These are phyloP conservation scores for Exophiala sp. DNA, from an alignment of 2,329 filamentous ascomycete genomes.

Conservation along the genomic window DNA sequence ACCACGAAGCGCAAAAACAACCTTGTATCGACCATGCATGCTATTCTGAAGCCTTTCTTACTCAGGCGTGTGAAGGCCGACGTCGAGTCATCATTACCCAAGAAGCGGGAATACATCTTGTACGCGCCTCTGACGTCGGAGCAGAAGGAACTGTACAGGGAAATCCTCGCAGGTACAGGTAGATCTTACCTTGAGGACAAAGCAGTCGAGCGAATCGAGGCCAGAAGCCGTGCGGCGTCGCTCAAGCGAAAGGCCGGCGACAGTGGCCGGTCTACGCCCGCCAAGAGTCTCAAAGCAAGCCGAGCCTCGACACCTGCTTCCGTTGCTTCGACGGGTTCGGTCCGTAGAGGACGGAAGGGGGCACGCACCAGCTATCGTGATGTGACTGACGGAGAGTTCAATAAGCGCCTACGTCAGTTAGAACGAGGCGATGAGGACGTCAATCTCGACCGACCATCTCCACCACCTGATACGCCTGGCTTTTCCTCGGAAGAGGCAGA, in stretches of 20 bases:
- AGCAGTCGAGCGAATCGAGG: slow-evolving; percentile 48
- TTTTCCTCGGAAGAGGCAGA: slow-evolving; percentile 29
- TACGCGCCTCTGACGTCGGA: slow-evolving; percentile 89
- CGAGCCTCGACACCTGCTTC: slow-evolving; percentile 68
- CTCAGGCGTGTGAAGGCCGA: slow-evolving; percentile 87
- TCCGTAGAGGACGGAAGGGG: slow-evolving; percentile 46
- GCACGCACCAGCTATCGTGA: slow-evolving; percentile 60
- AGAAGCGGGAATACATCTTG: slow-evolving; percentile 93
- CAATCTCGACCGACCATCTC: slow-evolving; percentile 15
- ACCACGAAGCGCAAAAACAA: slow-evolving; percentile 74
- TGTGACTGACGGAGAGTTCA: slow-evolving; percentile 80
- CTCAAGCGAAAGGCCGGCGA: slow-evolving; percentile 57
- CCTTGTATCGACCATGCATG: slow-evolving; percentile 81
- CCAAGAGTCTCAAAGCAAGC: slow-evolving; percentile 73
- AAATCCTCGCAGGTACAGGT: slow-evolving; percentile 75
- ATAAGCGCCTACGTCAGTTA: slow-evolving; percentile 58
- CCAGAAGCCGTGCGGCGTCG: slow-evolving; percentile 42
- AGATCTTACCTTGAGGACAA: slow-evolving; percentile 49
- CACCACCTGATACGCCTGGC: slow-evolving; percentile 22
- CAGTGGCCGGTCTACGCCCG: slow-evolving; percentile 46
- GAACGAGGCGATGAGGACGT: slow-evolving; percentile 54
- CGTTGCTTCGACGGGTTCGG: slow-evolving; percentile 47
- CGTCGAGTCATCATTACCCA: slow-evolving; percentile 85
- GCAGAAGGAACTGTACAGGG: slow-evolving; percentile 85
- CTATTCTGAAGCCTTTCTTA: slow-evolving; percentile 87